Evolutionary conservation across 2,329 filamentous ascomycete genomes (phyloP).

Genomic region (Colletotrichum cereale): DNA sequence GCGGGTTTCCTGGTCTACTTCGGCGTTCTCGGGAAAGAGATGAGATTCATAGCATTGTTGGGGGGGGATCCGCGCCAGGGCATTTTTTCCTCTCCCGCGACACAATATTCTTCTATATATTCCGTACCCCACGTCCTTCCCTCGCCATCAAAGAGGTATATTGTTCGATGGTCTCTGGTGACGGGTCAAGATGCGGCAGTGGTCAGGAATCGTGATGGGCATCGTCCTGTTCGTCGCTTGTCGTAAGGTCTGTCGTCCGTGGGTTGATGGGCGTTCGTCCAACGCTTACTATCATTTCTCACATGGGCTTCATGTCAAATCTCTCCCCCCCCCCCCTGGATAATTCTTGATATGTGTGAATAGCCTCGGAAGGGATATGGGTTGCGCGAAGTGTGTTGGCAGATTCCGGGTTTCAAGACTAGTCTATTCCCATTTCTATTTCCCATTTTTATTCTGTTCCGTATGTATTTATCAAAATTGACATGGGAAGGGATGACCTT

Average conservation of each 20-base stretch:
- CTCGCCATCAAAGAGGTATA: background rate
- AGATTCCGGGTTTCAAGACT: background rate
- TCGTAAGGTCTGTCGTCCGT: background rate
- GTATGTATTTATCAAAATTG: background rate
- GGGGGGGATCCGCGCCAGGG: background rate
- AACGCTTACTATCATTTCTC: background rate
- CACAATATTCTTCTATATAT: constrained; percentile 12
- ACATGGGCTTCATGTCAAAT: background rate
- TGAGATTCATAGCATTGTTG: constrained; percentile 19
- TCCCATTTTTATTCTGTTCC: background rate
- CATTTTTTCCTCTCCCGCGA: background rate
- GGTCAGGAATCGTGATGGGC: too few species aligned
- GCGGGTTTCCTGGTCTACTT: background rate
- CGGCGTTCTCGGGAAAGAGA: constrained; percentile 13
- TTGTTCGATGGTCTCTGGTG: too few species aligned
- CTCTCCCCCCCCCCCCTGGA: too few species aligned
- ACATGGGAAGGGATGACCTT: too few species aligned
- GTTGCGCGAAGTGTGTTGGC: too few species aligned
- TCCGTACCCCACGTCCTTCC: background rate
- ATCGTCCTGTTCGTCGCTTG: background rate
- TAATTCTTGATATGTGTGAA: background rate
- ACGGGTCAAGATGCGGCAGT: background rate
- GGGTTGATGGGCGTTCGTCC: background rate
- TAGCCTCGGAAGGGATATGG: background rate
- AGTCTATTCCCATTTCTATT: background rate